These are phyloP conservation scores for Metahyphopichia silvanorum DNA, from an alignment of 805 yeast genomes.

Conservation along the genomic window DNA sequence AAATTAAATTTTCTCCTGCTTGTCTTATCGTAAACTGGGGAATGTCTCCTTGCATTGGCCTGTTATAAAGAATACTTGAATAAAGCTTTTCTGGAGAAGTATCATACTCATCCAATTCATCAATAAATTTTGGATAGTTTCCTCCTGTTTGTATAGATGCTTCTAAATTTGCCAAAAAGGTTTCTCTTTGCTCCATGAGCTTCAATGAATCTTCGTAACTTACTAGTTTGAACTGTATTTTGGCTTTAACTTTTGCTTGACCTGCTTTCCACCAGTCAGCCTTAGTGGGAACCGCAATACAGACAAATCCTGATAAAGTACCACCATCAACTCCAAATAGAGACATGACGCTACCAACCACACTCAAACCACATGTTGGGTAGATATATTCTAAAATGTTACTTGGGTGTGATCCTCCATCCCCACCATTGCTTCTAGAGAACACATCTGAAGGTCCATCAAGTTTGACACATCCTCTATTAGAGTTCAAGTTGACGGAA, in stretches of 20 bases:
- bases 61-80: conserved; percentile 5
- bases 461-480: conserved; percentile 24
- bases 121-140: neutral
- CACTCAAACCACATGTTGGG: conserved; percentile 23
- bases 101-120: neutral
- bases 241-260: conserved; percentile 22
- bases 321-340: conserved; percentile 26
- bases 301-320: conserved; percentile 23
- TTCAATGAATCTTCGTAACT: conserved; percentile 18
- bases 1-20: conserved; percentile 28
- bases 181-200: conserved; percentile 11
- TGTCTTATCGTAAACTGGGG: conserved; percentile 17
- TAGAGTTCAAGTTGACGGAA: conserved; percentile 21
- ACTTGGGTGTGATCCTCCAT: conserved; percentile 27
- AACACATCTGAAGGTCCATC: conserved; percentile 23
- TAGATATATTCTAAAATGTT: conserved; percentile 24
- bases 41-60: conserved; percentile 5
- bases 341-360: conserved; percentile 19
- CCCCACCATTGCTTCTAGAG: conserved; percentile 18
- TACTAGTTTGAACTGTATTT: conserved; percentile 13
- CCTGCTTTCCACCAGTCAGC: conserved; percentile 33
- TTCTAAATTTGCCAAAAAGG: conserved; percentile 10
- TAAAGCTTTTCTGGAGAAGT: neutral
- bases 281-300: conserved; percentile 18
- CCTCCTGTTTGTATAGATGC: neutral